A percentile compares a stretch with the other conserved stretches of the same genome.
Evolutionary conservation across 495 filamentous ascomycete genomes (phyloP).

Genomic region (Ramalina intermedia): DNA sequence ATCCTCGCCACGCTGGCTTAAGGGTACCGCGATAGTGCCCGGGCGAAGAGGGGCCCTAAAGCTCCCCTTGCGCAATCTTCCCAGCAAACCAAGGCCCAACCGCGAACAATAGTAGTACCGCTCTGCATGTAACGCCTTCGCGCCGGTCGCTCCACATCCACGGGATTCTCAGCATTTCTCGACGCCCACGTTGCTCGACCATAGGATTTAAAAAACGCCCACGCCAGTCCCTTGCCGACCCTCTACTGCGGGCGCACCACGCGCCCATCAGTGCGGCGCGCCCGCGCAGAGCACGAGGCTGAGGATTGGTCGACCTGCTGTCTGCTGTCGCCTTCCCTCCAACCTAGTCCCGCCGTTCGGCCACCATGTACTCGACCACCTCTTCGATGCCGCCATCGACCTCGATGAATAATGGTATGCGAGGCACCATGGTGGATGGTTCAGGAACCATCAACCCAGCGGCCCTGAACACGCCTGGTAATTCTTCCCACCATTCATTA

Average conservation of each 20-base stretch:
- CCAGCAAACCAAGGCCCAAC: no score
- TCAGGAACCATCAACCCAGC: conserved; percentile 72
- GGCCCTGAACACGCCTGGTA: conserved; percentile 52
- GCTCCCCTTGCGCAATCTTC: conserved; percentile 13
- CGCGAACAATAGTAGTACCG: background rate
- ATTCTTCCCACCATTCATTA: conserved; percentile 10
- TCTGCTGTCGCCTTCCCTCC: conserved; percentile 13
- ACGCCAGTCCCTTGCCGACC: conserved; percentile 1
- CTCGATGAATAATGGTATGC: conserved; percentile 44
- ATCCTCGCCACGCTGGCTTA: conserved; percentile 8
- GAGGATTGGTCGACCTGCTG: background rate
- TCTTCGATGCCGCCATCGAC: conserved; percentile 28
- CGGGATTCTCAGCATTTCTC: background rate
- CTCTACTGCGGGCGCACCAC: conserved; percentile 5
- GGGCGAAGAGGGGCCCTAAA: conserved; percentile 16
- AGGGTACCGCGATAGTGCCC: conserved; percentile 14
- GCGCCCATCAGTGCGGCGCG: conserved; percentile 10
- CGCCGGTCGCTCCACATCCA: conserved; percentile 6
- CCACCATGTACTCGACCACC: conserved; percentile 45
- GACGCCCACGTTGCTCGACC: conserved; percentile 5
- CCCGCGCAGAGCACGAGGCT: background rate
- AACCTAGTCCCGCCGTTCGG: conserved; percentile 16
- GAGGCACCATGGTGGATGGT: conserved; percentile 51
- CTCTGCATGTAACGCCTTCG: conserved; percentile 17
- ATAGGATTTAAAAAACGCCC: background rate